Base-by-base conservation (phyloP, 495 filamentous ascomycete species). In the Wilcoxina mikolae region DNA sequence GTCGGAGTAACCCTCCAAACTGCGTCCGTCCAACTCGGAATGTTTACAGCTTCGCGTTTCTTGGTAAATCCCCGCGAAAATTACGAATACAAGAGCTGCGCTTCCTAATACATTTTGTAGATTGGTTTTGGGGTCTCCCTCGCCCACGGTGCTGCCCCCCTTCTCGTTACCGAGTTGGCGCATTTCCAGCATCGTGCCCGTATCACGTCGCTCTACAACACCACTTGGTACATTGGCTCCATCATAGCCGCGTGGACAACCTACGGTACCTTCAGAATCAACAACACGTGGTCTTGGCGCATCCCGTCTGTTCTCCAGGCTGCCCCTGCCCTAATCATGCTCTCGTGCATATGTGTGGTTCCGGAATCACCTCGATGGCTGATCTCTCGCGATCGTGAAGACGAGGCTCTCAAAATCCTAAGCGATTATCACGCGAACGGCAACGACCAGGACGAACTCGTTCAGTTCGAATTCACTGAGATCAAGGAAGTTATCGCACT, bases 171-270 rank as follows among this genome's bases (percentile, higher is more conserved):
- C 27, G 80, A 84, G 68, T 65, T 84, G 46, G 74, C 73, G 38
- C 79, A 83, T 58, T 77, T 80, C 39, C 79, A 83, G 65, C 79
- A 82, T 52, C 79, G 79, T 67, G 79, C 74, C 29, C 71, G 77
- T 60, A 74, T 82, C 62, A 81, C 77, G 38, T 76, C 77, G 23
- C 75, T 83, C 33, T 84, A 82, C 64, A 82, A 84, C 68, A 76
- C 75, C 64, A 71, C 75, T 56, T 81, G 75, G 73, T 79, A 81
- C 65, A 69, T 76, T 26, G 77, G 76, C 28, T 71, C 75, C 43
- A 70, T 68, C 42, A 56, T 74, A 38, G 74, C 74, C 54, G 70
- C 73, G 11, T 78, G 71, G 69, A 68, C 74, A 25, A 75, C 73
- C 17, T 74, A 70, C 51, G 73, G 75, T n/a, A 76, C 73, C 12